phyloP scores from a whole-genome alignment of 495 filamentous ascomycete genomes.

The Penicillium cinerascens region DNA sequence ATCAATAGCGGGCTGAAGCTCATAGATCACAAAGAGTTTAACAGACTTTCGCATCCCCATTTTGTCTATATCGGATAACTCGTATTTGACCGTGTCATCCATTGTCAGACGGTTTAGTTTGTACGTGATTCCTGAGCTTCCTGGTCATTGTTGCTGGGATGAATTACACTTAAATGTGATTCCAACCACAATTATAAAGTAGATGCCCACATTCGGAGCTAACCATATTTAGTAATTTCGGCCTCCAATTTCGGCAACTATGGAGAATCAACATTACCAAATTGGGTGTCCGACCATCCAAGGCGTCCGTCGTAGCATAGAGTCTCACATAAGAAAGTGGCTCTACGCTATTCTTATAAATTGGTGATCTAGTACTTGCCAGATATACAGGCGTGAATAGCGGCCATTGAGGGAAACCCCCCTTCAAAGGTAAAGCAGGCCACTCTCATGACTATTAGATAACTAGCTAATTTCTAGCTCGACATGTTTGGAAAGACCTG shows the following conservation, averaged over 20 bases:
- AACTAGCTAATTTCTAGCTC: too few species aligned
- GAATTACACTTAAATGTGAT: slow-evolving; percentile 4
- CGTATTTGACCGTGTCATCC: slow-evolving; percentile 8
- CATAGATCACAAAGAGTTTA: slow-evolving; percentile 20
- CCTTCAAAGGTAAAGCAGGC: too few species aligned
- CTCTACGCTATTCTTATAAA: too few species aligned
- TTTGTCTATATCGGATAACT: slow-evolving; percentile 24
- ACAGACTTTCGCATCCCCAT: slow-evolving; percentile 14
- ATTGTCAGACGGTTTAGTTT: neutral
- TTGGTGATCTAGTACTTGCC: too few species aligned
- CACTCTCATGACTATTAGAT: too few species aligned
- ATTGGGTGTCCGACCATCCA: neutral
- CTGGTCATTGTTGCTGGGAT: slow-evolving; percentile 7
- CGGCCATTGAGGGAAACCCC: too few species aligned
- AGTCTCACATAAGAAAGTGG: neutral
- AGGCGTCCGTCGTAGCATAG: neutral
- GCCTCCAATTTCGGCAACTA: neutral
- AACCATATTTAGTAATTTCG: neutral
- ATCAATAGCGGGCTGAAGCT: slow-evolving; percentile 7
- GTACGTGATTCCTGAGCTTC: neutral
- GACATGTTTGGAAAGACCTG: too few species aligned
- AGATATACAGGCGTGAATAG: too few species aligned
- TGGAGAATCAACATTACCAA: neutral
- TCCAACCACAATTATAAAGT: slow-evolving; percentile 1
- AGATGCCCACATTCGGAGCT: neutral